phyloP scores from a whole-genome alignment of 164 flowering plant species.

The Warburgia ugandensis region DNA sequence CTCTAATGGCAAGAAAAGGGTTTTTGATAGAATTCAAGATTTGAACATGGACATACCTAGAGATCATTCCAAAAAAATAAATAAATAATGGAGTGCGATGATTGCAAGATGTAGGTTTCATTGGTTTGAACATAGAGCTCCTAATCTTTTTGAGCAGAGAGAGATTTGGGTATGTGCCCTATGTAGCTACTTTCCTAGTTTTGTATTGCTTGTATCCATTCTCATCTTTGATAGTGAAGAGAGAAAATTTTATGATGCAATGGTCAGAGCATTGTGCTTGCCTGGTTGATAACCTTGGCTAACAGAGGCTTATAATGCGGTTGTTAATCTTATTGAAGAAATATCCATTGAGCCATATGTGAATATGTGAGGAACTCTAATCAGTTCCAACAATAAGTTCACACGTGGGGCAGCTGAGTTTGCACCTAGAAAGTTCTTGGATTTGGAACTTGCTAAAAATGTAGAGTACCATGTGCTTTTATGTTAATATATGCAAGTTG shows the following conservation, averaged over 20 bases:
- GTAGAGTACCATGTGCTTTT: slow-evolving; percentile 19
- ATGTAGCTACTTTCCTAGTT: slow-evolving; percentile 14
- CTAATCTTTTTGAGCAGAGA: slow-evolving; percentile 16
- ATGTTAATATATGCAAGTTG: slow-evolving; percentile 18
- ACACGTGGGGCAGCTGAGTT: slow-evolving; percentile 15
- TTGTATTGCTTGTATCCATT: slow-evolving; percentile 26
- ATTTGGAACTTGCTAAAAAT: slow-evolving; percentile 14
- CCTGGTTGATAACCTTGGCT: slow-evolving; percentile 23
- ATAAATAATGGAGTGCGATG: slow-evolving; percentile 26
- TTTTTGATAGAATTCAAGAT: slow-evolving; percentile 13
- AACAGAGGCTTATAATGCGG: slow-evolving; percentile 20
- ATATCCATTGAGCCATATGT: slow-evolving; percentile 15
- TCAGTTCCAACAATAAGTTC: slow-evolving; percentile 14
- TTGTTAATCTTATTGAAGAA: slow-evolving; percentile 11
- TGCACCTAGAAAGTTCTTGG: slow-evolving; percentile 11
- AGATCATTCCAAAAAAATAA: too few species aligned
- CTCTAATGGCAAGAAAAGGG: slow-evolving; percentile 21
- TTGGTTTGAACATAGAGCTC: slow-evolving; percentile 18
- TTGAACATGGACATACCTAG: slow-evolving; percentile 11
- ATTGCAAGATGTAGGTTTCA: slow-evolving; percentile 21
- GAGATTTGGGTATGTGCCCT: slow-evolving; percentile 15
- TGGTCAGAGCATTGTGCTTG: slow-evolving; percentile 27
- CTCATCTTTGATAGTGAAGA: slow-evolving; percentile 23
- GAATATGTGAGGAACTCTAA: slow-evolving; percentile 19
- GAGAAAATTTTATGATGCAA: slow-evolving; percentile 10